Evolutionary conservation across 202 grass and related monocot species (phyloP).

Genomic region (Panicum virgatum): DNA sequence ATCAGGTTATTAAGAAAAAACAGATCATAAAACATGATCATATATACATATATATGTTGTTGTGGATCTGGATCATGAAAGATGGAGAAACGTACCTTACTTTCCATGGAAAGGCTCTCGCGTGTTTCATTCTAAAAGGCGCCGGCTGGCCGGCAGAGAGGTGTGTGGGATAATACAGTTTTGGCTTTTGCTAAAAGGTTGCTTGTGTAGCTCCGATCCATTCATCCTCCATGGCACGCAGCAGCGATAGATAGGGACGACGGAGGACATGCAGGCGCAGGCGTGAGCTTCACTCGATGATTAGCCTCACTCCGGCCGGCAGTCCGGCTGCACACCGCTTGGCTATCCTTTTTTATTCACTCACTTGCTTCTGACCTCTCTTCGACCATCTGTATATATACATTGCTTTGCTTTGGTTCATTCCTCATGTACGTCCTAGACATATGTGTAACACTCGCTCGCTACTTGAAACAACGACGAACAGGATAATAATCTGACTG

Average conservation of each 20-base stretch:
- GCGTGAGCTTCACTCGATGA: conserved; percentile 50
- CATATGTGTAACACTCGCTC: too few species aligned
- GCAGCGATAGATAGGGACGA: neutral
- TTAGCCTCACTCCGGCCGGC: conserved; percentile 25
- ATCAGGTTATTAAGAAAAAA: neutral
- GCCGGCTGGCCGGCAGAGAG: neutral
- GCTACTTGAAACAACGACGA: too few species aligned
- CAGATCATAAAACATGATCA: too few species aligned
- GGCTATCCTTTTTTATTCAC: neutral
- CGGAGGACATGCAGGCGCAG: conserved; percentile 17
- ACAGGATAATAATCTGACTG: too few species aligned
- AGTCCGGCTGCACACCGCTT: neutral
- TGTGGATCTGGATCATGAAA: conserved; percentile 1
- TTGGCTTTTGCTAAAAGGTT: conserved; percentile 48
- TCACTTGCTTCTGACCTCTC: neutral
- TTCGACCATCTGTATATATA: neutral
- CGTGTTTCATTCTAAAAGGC: conserved; percentile 10
- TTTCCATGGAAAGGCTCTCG: conserved; percentile 24
- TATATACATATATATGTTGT: neutral
- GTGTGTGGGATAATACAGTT: conserved; percentile 41
- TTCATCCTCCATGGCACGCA: neutral
- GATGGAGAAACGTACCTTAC: neutral
- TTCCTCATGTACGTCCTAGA: too few species aligned
- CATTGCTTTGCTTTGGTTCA: too few species aligned
- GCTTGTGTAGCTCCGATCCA: conserved; percentile 12